These are phyloP conservation scores for Coemansia aciculifera DNA, from an alignment of 192 early-diverging fungal genomes.

Conservation along the genomic window DNA sequence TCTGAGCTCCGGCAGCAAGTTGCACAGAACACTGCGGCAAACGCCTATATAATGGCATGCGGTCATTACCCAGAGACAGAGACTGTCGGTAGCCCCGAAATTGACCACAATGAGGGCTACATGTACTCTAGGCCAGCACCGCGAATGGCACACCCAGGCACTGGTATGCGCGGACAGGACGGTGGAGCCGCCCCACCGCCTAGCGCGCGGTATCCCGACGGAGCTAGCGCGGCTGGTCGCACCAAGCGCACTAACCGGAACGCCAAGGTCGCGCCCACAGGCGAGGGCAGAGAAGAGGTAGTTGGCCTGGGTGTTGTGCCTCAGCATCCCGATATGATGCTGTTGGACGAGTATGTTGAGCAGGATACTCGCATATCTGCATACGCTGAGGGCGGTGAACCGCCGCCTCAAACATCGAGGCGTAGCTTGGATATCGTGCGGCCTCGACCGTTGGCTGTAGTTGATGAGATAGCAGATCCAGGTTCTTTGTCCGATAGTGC, in stretches of 20 bases:
- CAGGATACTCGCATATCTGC: background rate
- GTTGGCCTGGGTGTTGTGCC: constrained; percentile 50
- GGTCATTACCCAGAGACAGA: constrained; percentile 52
- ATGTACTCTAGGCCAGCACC: constrained; percentile 27
- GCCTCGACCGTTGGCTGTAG: constrained; percentile 20
- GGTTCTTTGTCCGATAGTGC: constrained; percentile 45
- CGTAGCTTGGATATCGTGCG: constrained; percentile 26
- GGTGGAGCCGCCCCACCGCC: constrained; percentile 12
- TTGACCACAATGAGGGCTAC: constrained; percentile 30
- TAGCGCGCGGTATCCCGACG: constrained; percentile 26
- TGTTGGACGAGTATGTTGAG: constrained; percentile 15
- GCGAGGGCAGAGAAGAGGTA: constrained; percentile 42
- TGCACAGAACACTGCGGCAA: constrained; percentile 40
- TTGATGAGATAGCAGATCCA: constrained; percentile 27
- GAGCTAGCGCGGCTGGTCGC: constrained; percentile 11
- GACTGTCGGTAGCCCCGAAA: constrained; percentile 37
- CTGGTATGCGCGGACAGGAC: constrained; percentile 6
- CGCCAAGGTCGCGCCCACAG: constrained; percentile 42
- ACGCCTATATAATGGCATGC: constrained; percentile 51
- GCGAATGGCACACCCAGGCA: constrained; percentile 16
- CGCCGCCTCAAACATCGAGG: constrained; percentile 10
- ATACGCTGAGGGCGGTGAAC: background rate
- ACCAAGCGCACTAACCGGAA: constrained; percentile 36
- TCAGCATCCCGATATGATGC: constrained; percentile 29
- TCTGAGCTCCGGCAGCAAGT: constrained; percentile 49